Base-by-base conservation (phyloP, 495 filamentous ascomycete genomes). In the Aspergillus cavernicola region DNA sequence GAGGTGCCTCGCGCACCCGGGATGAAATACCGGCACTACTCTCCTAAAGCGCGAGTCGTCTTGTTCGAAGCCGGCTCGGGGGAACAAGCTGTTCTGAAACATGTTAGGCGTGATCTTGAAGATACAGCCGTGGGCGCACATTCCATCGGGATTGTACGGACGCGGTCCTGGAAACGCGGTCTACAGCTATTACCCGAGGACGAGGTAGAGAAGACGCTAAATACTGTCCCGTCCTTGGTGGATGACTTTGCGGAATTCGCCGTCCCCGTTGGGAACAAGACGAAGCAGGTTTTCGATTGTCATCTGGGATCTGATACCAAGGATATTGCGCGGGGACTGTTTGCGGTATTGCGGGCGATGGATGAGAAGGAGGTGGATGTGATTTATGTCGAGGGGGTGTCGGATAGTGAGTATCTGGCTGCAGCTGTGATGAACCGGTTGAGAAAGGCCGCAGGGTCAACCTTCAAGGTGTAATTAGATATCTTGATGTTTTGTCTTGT, bases 1-100 rank as follows among this genome's bases (percentile, higher is more conserved):
- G 67, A 75, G 50, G 72, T 75, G 19, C 92, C 95, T 6, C 80
- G 86, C 50, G 92, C 92, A 2, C 93, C 93, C 8, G 93, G 93
- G 2, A 99, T 99, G 93, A 99, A 99, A 64, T 99, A 99, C 68
- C 86, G 91, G 59, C 93, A 99, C 66, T 99, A 99, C 64, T 95
- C 91, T 18, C 93, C 93, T 0, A 87, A 86, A 62, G 93, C 93
- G 13, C 84, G 78, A 26, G 92, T 99, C 9, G 72, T 96, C 19
- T 75, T 99, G 1, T 93, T 88, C 64, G 88, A 96, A 50, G 47
- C 69, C 24, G 73, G 69, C 3, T 72, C 72, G 0, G 61, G 54
- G 18, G 49, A 60, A 2, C 70, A 70, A 1, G 56, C 63, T 0
- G 58, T 72, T 2, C 47, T 65, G 15, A 64, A 63, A 7, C 74